Base-by-base conservation (phyloP, 2,329 filamentous ascomycete genomes). In the Aspergillus hiratsukae region DNA sequence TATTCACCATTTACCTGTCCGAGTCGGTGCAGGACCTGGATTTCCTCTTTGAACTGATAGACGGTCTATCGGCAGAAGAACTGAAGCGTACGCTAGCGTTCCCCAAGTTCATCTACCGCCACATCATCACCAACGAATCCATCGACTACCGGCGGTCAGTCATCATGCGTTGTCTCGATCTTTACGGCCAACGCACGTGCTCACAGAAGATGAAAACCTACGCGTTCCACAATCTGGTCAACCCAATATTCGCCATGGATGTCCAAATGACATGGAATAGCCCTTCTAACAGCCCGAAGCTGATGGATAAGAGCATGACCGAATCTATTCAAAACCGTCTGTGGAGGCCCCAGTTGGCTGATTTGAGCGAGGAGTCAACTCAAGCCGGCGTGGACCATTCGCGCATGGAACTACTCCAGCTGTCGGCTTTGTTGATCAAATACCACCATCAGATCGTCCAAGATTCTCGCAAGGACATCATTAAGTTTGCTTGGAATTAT, bases 401-500 rank as follows among this genome's bases (percentile, higher is more conserved):
- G 1, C 84, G 94, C 17, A 96, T 97, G 85, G 95, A 99, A 70
- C 83, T 97, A 9, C 83, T 99, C 48, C 95, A 99, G 71, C 83
- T 97, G 48, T 97, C 94, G 5, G 92, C 94, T 0, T 86, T 99
- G 78, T 80, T 99, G 41, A 88, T 99, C 74, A 99, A 99, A 70
- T 96, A 97, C 67, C 91, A 99, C 67, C 87, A 93, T 67, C 84
- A 85, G 31, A 89, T 91, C 53, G 83, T 99, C 1, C 89, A 95
- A 64, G 94, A 97, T 67, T 87, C 90, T 2, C 87, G 95, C 40
- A 99, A 99, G 74, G 94, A 99, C 62, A 93, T 99, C 60, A 99
- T 99, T 69, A 97, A 97, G 75, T 99, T 97, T 74, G 92, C 91
- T 3, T 99, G 94, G 94, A 96, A 92, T 19, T 97, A 96, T 70